Conservation (phyloP, 768 basidiomycete genomes). For the Auriscalpium microsporum region DNA sequence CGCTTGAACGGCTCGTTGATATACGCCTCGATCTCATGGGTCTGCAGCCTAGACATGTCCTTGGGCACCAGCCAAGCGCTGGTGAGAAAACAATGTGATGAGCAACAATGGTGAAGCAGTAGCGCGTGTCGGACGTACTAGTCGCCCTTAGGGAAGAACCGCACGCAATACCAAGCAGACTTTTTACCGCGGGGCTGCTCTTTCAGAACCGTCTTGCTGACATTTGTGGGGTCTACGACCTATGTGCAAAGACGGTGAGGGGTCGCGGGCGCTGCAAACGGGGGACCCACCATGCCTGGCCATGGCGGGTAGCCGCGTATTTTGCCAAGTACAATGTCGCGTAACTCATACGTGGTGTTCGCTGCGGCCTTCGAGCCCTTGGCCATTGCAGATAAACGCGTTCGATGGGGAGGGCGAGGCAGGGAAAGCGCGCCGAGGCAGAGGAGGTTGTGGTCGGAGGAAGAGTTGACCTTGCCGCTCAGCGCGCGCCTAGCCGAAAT, state of each 20-base stretch:
- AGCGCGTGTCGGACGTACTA: slow-evolving; percentile 51
- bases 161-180: slow-evolving; percentile 57
- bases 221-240: slow-evolving; percentile 71
- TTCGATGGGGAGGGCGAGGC: background rate
- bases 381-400: slow-evolving; percentile 21
- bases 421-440: background rate
- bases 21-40: slow-evolving; percentile 77
- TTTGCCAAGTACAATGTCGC: slow-evolving; percentile 88
- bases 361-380: slow-evolving; percentile 30
- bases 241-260: slow-evolving; percentile 26
- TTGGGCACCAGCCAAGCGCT: slow-evolving; percentile 82
- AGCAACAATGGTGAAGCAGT: slow-evolving; percentile 9
- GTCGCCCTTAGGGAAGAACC: slow-evolving; percentile 93
- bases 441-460: background rate
- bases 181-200: slow-evolving; percentile 74
- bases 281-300: slow-evolving; percentile 81
- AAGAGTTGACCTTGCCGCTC: background rate
- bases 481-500: background rate
- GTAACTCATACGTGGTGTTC: slow-evolving; percentile 46
- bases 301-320: slow-evolving; percentile 91
- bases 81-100: slow-evolving; percentile 6
- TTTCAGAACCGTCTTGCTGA: slow-evolving; percentile 51
- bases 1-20: slow-evolving; percentile 72
- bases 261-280: slow-evolving; percentile 12
- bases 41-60: slow-evolving; percentile 72